Evolutionary conservation across 345 rosid species (phyloP), one percentile per base, ranked within the genome.

Genomic region (Gossypium ekmanianum): DNA sequence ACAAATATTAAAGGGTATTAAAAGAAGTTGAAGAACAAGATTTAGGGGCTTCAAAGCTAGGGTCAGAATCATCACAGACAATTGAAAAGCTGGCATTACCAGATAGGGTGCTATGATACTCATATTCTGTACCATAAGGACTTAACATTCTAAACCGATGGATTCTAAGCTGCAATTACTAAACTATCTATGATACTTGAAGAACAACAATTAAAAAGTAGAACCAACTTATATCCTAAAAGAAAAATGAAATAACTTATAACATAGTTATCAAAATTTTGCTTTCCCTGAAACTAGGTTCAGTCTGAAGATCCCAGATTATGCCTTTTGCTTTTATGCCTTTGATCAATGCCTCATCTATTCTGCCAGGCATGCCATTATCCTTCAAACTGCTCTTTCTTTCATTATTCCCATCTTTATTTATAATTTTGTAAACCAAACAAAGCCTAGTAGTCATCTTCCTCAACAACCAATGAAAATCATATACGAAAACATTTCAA

Each of bases 301-400:
- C 63, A 24, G 26, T 58, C 16, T 59, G 17, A 4, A 24, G 39
- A 14, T 26, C 64, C 17, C 11, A 12, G 8, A 26, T 24, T 59
- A 34, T 5, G 41, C 41, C 41, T 34, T 34, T 34, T 22, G 27
- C 5, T 57, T 57, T 57, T 9, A 16, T 18, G 29, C 59, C 26
- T 58, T 58, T 58, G 17, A 58, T 58, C 7, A 26, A 9, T 9
- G 22, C 61, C 29, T 57, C 29, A 26, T 57, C 18, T 52, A 2
- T 18, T 22, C 62, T 57, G 62, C 29, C 29, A 57, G 29, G 29
- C 62, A 57, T 57, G 8, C 9, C 67, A 14, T 62, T 62, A 62
- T 34, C 67, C 44, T 16, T 62, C 67, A 62, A 62, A 62, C 43
- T 34, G 45, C 67, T 62, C 20, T 62, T 29, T 62, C 43, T 61